Conservation (phyloP, 495 filamentous ascomycete species). For the Margaritispora aquatica region DNA sequence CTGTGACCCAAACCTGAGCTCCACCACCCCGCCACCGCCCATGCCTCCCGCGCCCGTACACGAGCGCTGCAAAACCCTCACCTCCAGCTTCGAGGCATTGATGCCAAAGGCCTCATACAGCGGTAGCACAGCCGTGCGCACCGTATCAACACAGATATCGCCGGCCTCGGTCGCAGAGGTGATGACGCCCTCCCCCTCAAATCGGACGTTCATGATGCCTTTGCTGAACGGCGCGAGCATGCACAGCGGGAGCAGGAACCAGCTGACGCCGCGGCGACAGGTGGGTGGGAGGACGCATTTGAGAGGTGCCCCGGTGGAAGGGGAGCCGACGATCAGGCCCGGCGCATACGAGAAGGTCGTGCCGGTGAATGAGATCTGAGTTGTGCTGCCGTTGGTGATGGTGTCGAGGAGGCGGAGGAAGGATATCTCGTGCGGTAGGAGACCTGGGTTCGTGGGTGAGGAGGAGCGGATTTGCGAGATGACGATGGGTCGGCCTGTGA, state of each 20-base stretch:
- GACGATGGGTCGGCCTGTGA: constrained; percentile 83
- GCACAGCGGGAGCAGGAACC: constrained; percentile 85
- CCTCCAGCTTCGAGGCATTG: constrained; percentile 69
- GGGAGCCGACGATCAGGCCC: constrained; percentile 80
- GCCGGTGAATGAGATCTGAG: constrained; percentile 93
- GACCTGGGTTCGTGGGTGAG: constrained; percentile 77
- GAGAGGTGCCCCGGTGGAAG: constrained; percentile 51
- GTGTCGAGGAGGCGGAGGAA: constrained; percentile 91
- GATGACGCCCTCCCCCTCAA: constrained; percentile 89
- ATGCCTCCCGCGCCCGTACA: constrained; percentile 65
- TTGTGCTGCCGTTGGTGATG: constrained; percentile 88
- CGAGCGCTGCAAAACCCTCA: constrained; percentile 73
- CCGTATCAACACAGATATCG: constrained; percentile 85
- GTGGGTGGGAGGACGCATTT: constrained; percentile 68
- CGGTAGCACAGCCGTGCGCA: constrained; percentile 88
- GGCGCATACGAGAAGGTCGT: constrained; percentile 88
- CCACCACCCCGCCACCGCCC: constrained; percentile 86
- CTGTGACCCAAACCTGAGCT: constrained; percentile 86
- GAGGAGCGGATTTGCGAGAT: constrained; percentile 88
- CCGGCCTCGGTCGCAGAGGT: constrained; percentile 73
- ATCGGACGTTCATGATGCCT: constrained; percentile 75
- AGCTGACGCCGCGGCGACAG: constrained; percentile 77
- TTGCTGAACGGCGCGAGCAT: constrained; percentile 93
- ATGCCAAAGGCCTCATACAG: constrained; percentile 88
- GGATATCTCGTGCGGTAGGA: constrained; percentile 87